Evolutionary conservation across 1,284 basidiomycete genomes (phyloP), one percentile per base, ranked within the genome.

Genomic region (Cystobasidium slooffiae): DNA sequence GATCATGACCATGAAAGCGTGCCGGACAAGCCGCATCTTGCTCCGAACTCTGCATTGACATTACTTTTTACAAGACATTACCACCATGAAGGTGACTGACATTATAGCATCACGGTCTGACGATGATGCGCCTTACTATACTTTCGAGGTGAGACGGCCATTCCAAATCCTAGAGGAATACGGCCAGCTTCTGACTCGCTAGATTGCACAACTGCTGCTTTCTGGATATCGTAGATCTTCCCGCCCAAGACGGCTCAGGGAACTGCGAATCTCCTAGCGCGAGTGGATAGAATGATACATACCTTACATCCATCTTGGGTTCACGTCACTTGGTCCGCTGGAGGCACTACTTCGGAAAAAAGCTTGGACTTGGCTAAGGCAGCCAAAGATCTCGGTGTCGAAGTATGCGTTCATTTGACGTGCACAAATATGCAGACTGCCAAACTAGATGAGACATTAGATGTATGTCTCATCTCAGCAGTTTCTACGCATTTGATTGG

Each of bases 181-280:
- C 37, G 49, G 52, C 43, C 10, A 12, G 43, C 58, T 43, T 67
- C 51, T 55, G 64, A 49, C 46, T 43, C 64, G 39, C 51, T 41
- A 24, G 31, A 31, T 31, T 31, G 31, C 31, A 31, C 31, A 31
- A 31, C n/a, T 31, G 31, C n/a, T n/a, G 31, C 31, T 31, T 31
- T 31, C 31, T 31, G 1, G 20, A 39, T 49, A 43, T 53, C 22
- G 55, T 56, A 78, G 78, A 76, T 79, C 61, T 80, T 80, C 68
- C 80, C 78, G 10, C 75, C 80, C 52, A 76, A 78, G 62, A 78
- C 76, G 9, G 59, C 66, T 43, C 77, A 94, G 91, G 94, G 94
- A 78, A 85, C 96, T 41, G 92, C 95, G 88, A 97, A 97, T 82
- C 85, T 97, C 41, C 85, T 94, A 75, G 96, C 97, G 84, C 94